Conservation (phyloP, 208 protist genomes). For the Phytomonas sp. region DNA sequence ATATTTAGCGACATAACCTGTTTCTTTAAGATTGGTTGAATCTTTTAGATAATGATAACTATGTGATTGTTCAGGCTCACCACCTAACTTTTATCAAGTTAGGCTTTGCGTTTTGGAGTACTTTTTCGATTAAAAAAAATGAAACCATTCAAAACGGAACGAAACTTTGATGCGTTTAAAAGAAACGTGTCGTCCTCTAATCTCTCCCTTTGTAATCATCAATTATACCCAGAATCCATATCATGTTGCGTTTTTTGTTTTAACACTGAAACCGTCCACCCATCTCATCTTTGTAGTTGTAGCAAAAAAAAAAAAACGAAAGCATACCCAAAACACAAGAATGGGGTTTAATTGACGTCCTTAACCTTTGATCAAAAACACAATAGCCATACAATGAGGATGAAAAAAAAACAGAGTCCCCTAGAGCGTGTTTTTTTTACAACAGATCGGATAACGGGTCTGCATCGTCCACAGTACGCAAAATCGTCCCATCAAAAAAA, state of each 20-base stretch:
- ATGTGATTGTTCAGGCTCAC: slow-evolving; percentile 1
- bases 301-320: background rate
- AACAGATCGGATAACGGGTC: slow-evolving; percentile 55
- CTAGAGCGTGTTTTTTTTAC: slow-evolving; percentile 11
- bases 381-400: background rate
- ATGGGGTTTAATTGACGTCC: background rate
- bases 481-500: slow-evolving; percentile 38
- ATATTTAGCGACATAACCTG: background rate
- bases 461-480: slow-evolving; percentile 51
- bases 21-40: slow-evolving; percentile 4
- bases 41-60: slow-evolving; percentile 9
- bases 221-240: background rate
- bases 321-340: too few relatives aligned
- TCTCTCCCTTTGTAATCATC: background rate
- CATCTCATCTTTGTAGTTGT: background rate
- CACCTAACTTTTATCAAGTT: background rate
- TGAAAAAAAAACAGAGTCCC: background rate
- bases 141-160: background rate
- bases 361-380: background rate
- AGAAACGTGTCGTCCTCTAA: background rate
- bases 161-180: background rate
- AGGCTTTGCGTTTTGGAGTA: too few relatives aligned
- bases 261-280: background rate
- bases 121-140: background rate
- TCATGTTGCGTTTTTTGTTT: background rate